These are phyloP conservation scores for Candida railenensis DNA, from an alignment of 805 yeast genomes.

Conservation along the genomic window DNA sequence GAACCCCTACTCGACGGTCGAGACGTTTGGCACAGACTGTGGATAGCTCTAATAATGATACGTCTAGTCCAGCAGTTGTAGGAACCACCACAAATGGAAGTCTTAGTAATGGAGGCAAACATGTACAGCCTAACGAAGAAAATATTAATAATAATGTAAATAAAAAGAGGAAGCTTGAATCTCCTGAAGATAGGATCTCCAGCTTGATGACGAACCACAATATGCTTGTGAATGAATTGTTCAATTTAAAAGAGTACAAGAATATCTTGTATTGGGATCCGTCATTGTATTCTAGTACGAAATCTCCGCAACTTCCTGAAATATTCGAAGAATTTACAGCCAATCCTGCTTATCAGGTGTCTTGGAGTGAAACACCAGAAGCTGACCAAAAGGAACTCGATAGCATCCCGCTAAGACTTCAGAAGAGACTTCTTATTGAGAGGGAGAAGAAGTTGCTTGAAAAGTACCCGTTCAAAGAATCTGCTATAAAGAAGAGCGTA, in stretches of 20 bases:
- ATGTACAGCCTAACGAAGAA: neutral
- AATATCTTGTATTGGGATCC: constrained; percentile 67
- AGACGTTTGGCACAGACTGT: neutral
- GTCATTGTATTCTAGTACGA: constrained; percentile 21
- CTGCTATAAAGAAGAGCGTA: constrained; percentile 23
- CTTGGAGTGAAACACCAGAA: constrained; percentile 32
- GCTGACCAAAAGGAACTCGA: constrained; percentile 18
- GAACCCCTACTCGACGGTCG: constrained; percentile 2
- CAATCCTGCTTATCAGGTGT: constrained; percentile 23
- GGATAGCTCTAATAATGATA: too few relatives aligned
- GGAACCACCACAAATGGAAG: neutral
- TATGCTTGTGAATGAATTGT: constrained; percentile 55
- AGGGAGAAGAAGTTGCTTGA: constrained; percentile 27
- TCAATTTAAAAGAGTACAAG: constrained; percentile 60
- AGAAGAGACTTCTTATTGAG: constrained; percentile 36
- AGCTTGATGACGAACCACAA: constrained; percentile 47
- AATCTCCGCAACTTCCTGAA: constrained; percentile 27
- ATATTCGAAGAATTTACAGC: constrained; percentile 29
- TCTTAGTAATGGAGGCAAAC: neutral
- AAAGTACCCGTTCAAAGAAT: constrained; percentile 36
- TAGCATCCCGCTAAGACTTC: constrained; percentile 38
- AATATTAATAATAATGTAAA: too few relatives aligned
- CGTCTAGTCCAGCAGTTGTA: too few relatives aligned
- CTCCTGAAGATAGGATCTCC: constrained; percentile 20
- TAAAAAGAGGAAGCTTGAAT: neutral